Conservation (phyloP, 1,284 basidiomycete genomes). For the Cryptococcus jaspeensis region DNA sequence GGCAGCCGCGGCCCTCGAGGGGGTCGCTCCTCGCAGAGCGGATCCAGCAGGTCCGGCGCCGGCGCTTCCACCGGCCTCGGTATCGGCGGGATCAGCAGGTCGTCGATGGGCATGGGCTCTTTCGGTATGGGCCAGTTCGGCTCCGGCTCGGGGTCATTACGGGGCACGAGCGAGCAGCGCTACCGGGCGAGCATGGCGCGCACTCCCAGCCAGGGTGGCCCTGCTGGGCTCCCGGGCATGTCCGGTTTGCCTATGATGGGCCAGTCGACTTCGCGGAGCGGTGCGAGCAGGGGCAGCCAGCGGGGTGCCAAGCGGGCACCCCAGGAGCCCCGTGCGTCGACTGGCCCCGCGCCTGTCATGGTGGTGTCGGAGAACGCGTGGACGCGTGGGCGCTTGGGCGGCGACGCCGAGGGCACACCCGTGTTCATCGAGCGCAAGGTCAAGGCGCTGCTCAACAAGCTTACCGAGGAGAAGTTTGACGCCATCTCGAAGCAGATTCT, state of each 20-base stretch:
- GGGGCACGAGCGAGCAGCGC: slow-evolving; percentile 66
- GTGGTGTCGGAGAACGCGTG: slow-evolving; percentile 80
- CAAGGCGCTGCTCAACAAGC: slow-evolving; percentile 89
- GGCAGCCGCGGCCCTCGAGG: slow-evolving; percentile 33
- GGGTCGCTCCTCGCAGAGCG: slow-evolving; percentile 54
- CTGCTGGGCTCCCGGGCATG: slow-evolving; percentile 25
- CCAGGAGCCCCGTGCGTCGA: slow-evolving; percentile 31
- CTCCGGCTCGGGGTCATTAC: slow-evolving; percentile 48
- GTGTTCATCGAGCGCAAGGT: slow-evolving; percentile 91
- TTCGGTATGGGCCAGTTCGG: slow-evolving; percentile 76
- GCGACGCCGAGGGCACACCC: slow-evolving; percentile 65
- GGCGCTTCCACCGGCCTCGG: slow-evolving; percentile 41
- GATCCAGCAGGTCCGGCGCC: slow-evolving; percentile 50
- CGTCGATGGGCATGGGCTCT: slow-evolving; percentile 50
- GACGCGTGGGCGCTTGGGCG: slow-evolving; percentile 55
- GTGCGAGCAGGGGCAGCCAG: slow-evolving; percentile 41
- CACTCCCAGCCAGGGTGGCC: slow-evolving; percentile 67
- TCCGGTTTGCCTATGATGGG: slow-evolving; percentile 33
- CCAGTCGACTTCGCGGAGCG: slow-evolving; percentile 26
- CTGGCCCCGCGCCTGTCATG: slow-evolving; percentile 55
- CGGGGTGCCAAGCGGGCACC: slow-evolving; percentile 43
- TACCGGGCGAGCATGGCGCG: slow-evolving; percentile 55
- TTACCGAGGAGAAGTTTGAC: slow-evolving; percentile 96
- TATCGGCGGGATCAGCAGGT: slow-evolving; percentile 48
- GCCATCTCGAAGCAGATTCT: slow-evolving; percentile 92